Conservation (phyloP, 768 basidiomycete species). For the Asterophora lycoperdoides region DNA sequence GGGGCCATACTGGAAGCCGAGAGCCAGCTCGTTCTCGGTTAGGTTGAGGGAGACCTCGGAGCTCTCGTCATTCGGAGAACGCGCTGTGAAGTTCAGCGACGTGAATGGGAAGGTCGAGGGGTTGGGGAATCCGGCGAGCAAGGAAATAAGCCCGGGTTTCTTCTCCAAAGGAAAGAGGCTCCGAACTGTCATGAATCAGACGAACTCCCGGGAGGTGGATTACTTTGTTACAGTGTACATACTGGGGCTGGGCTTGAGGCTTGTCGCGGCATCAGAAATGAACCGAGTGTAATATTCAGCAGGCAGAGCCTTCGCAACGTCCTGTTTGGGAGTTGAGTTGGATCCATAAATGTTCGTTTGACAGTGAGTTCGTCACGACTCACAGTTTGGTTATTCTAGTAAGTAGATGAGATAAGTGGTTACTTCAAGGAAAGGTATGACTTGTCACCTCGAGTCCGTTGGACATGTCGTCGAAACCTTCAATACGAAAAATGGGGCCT, state of each 20-base stretch:
- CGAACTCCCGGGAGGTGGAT: neutral
- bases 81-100: constrained; percentile 63
- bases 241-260: constrained; percentile 63
- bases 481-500: no score
- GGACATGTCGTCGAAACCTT: no score
- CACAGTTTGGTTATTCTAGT: no score
- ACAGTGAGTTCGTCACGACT: no score
- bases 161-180: constrained; percentile 76
- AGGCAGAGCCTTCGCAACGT: constrained; percentile 36
- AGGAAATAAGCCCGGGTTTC: constrained; percentile 70
- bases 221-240: constrained; percentile 23
- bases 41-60: constrained; percentile 48
- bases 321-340: neutral
- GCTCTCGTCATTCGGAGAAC: constrained; percentile 41
- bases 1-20: constrained; percentile 74
- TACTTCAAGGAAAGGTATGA: no score
- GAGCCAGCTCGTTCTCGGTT: constrained; percentile 52
- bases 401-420: no score
- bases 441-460: no score
- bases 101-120: constrained; percentile 88
- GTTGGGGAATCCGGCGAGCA: constrained; percentile 92
- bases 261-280: constrained; percentile 61
- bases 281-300: constrained; percentile 53
- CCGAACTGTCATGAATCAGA: constrained; percentile 40
- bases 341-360: no score